Evolutionary conservation across 306 rosid species (phyloP).

Genomic region (Cucurbita maxima): DNA sequence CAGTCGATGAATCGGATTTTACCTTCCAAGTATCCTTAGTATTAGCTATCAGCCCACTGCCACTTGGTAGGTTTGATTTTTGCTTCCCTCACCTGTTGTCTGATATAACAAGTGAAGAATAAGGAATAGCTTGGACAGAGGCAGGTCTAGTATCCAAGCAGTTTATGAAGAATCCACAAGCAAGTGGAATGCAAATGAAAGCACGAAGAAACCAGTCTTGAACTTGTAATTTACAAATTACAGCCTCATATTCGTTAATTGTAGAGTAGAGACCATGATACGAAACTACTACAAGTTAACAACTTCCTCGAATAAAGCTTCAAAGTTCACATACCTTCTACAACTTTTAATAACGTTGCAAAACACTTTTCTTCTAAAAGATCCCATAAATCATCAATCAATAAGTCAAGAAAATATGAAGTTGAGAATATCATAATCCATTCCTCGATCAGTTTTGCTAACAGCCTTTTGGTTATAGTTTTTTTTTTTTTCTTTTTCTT

Average conservation of each 20-base stretch:
- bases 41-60: conserved; percentile 35
- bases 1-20: conserved; percentile 22
- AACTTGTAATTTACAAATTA: not conserved
- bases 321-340: not conserved
- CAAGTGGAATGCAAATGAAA: not conserved
- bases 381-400: not conserved
- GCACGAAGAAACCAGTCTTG: not conserved
- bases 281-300: not conserved
- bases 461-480: not conserved
- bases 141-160: not conserved
- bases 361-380: not conserved
- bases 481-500: not conserved
- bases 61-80: not conserved
- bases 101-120: not conserved
- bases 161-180: not conserved
- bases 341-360: not conserved
- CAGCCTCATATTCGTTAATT: not conserved
- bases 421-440: not conserved
- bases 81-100: not conserved
- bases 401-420: not conserved
- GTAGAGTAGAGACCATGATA: not conserved
- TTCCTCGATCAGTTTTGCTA: not conserved
- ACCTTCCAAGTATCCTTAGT: conserved; percentile 37
- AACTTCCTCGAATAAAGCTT: not conserved
- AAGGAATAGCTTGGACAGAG: not conserved